Base-by-base conservation (phyloP, 1,139 yeast species). In the Neolecta irregularis region DNA sequence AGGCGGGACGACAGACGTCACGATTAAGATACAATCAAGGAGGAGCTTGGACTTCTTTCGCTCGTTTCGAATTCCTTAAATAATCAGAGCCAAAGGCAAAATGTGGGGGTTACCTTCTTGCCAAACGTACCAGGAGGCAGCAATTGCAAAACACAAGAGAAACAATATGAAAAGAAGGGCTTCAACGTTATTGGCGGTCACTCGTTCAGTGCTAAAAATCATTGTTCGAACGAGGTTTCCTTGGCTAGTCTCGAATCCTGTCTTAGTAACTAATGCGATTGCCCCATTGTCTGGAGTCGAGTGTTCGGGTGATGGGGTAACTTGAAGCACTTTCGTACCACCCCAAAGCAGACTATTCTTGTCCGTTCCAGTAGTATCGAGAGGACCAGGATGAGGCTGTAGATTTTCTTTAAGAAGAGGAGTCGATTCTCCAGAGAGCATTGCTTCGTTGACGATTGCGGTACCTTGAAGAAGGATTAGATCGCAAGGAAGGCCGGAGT, bases 111-210 rank as follows among this genome's bases (percentile, higher is more conserved):
- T 15, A 28, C 31, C 31, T 60, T 88, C 94, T 41, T 77, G 77
- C 99, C 99, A 88, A 37, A 88, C 98, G 54, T 88, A 91, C 83
- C 94, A 79, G 24, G 93, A 76, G 26, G 99, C 98, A 50, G 83
- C 81, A 54, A 91, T 69, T 43, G 99, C 98, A 52, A 88, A 88
- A 24, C 79, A 64, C 48, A 91, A 69, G 54, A 88, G 66, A 62
- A 88, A 91, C 47, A 85, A 65, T 52, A 88, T 88, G 56, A 88
- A 88, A 58, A 78, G 74, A 51, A 88, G 72, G 1, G 96, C 92
- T 59, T 88, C 98, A 55, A 74, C 78, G 58, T 83, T 88, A 41
- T 94, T 96, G 37, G 85, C 96, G 39, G 93, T 83, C 44, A 88
- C 92, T 57, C 95, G 75, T 61, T 88, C 98, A 53, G 93, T 78